These are phyloP conservation scores for Sporothrix sp. DNA, from an alignment of 2,329 filamentous ascomycete genomes.

Conservation along the genomic window DNA sequence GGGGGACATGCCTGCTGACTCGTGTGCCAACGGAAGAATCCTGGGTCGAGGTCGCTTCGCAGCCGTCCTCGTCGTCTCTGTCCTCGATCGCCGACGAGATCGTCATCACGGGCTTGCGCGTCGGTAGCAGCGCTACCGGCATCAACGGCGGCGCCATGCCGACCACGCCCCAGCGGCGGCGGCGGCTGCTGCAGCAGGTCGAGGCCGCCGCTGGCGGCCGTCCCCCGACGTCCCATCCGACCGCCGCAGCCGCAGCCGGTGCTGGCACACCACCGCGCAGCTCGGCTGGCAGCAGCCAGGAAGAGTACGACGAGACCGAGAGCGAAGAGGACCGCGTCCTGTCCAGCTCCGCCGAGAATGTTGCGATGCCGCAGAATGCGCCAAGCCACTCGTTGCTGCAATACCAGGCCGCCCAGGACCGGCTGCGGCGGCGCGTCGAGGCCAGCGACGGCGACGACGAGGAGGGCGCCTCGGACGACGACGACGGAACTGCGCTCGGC, in stretches of 20 bases:
- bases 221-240: neutral
- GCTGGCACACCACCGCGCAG: slow-evolving; percentile 26
- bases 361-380: slow-evolving; percentile 18
- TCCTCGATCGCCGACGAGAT: slow-evolving; percentile 83
- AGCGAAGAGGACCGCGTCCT: slow-evolving; percentile 69
- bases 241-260: slow-evolving; percentile 23
- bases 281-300: slow-evolving; percentile 62
- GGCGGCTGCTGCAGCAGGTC: slow-evolving; percentile 34
- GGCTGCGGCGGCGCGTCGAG: slow-evolving; percentile 23
- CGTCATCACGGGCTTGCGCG: slow-evolving; percentile 74
- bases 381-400: slow-evolving; percentile 15
- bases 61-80: slow-evolving; percentile 85
- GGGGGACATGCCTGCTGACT: neutral
- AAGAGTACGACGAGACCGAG: slow-evolving; percentile 90
- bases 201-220: slow-evolving; percentile 7
- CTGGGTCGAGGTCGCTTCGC: slow-evolving; percentile 89
- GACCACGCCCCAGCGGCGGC: slow-evolving; percentile 43
- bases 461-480: slow-evolving; percentile 40
- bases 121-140: slow-evolving; percentile 48
- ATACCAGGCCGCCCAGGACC: slow-evolving; percentile 6
- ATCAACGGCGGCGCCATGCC: slow-evolving; percentile 32
- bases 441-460: slow-evolving; percentile 25
- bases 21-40: slow-evolving; percentile 60
- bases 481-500: slow-evolving; percentile 75
- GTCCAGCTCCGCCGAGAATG: slow-evolving; percentile 49